Conservation (phyloP, 192 early-diverging fungal genomes). For the Chytriomyces sp. region DNA sequence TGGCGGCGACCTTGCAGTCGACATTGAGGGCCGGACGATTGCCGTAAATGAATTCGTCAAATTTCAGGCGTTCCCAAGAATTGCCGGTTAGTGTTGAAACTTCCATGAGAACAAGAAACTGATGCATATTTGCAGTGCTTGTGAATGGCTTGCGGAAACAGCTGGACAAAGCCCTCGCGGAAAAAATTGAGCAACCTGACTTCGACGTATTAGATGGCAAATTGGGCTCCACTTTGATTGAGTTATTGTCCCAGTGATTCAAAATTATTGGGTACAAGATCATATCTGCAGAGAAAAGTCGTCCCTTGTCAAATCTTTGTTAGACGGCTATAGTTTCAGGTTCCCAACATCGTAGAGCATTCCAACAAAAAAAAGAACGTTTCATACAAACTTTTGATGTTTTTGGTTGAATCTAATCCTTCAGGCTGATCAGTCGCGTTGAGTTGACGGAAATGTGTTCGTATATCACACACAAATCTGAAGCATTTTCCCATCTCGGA, state of each 20-base stretch:
- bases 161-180: slow-evolving; percentile 68
- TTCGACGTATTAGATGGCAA: slow-evolving; percentile 41
- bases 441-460: too few relatives aligned
- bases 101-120: neutral
- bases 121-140: slow-evolving; percentile 63
- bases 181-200: slow-evolving; percentile 71
- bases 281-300: too few relatives aligned
- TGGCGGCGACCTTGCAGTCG: slow-evolving; percentile 75
- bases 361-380: too few relatives aligned
- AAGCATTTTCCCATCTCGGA: too few relatives aligned
- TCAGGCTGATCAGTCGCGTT: too few relatives aligned
- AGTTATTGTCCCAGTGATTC: slow-evolving; percentile 11
- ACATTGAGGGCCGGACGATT: slow-evolving; percentile 68
- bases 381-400: too few relatives aligned
- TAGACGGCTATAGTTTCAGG: too few relatives aligned
- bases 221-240: slow-evolving; percentile 23
- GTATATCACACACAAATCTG: too few relatives aligned
- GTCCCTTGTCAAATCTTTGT: too few relatives aligned
- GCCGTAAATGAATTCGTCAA: slow-evolving; percentile 56
- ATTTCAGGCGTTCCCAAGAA: slow-evolving; percentile 64
- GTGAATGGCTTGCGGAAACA: slow-evolving; percentile 74
- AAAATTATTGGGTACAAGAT: too few relatives aligned
- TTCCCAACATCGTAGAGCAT: too few relatives aligned
- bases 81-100: slow-evolving; percentile 31
- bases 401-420: too few relatives aligned